Evolutionary conservation across 192 early-diverging fungal species (phyloP).

Genomic region (Helicostylum pulchrum): DNA sequence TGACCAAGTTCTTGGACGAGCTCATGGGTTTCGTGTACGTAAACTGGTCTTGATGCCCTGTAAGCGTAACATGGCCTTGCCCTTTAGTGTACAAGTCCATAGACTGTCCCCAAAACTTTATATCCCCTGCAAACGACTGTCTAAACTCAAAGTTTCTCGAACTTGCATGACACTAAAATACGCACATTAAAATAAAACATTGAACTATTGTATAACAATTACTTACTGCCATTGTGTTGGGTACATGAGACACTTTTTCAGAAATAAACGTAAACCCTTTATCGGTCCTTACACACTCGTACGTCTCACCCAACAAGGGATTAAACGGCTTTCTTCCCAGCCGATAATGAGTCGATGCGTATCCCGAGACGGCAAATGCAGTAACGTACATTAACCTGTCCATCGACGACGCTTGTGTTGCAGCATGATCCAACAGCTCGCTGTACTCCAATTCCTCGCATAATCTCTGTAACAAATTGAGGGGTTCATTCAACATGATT

Average conservation of each 20-base stretch:
- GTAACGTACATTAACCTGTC: conserved; percentile 75
- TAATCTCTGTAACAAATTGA: conserved; percentile 85
- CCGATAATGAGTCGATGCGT: conserved; percentile 78
- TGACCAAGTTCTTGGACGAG: conserved; percentile 86
- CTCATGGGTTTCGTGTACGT: conserved; percentile 84
- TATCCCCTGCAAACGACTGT: conserved; percentile 85
- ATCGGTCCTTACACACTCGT: conserved; percentile 80
- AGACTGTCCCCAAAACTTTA: conserved; percentile 88
- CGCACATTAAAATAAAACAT: not conserved
- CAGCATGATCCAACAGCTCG: conserved; percentile 74
- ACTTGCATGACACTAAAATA: conserved; percentile 69
- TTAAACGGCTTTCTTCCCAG: conserved; percentile 86
- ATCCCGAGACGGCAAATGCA: conserved; percentile 83
- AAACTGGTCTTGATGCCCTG: conserved; percentile 66
- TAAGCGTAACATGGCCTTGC: conserved; percentile 73
- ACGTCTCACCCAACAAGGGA: conserved; percentile 95
- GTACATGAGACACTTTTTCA: conserved; percentile 94
- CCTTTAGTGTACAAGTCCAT: conserved; percentile 82
- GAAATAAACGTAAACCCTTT: conserved; percentile 86
- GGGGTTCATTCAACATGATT: conserved; percentile 88
- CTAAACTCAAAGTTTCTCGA: conserved; percentile 70
- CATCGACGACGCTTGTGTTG: conserved; percentile 55
- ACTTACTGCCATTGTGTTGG: conserved; percentile 79
- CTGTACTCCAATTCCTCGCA: conserved; percentile 91
- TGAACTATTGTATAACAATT: not conserved